Evolutionary conservation across 139 green algal genomes (phyloP).

Genomic region (Picochlorum sp.): DNA sequence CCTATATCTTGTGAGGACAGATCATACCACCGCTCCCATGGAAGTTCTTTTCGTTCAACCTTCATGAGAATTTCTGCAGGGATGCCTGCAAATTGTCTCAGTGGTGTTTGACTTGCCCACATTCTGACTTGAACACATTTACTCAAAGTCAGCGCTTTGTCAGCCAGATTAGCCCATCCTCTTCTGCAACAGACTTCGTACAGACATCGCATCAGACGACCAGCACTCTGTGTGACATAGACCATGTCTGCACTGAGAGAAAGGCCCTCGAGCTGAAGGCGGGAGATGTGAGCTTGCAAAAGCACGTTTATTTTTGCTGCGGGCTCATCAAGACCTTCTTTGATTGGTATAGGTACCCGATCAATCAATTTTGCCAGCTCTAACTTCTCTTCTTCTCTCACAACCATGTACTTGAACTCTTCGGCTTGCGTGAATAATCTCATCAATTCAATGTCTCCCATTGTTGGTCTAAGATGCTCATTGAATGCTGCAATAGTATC

Average conservation of each 20-base stretch:
- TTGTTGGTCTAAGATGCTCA: conserved; percentile 91
- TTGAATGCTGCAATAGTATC: conserved; percentile 91
- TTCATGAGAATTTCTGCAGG: conserved; percentile 52
- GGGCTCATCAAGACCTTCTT: conserved; percentile 94
- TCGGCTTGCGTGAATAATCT: conserved; percentile 87
- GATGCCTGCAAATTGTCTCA: conserved; percentile 82
- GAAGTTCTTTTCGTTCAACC: conserved; percentile 88
- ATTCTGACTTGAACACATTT: conserved; percentile 89
- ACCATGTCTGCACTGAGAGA: conserved; percentile 91
- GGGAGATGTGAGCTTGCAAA: conserved; percentile 90
- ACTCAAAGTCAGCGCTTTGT: conserved; percentile 80
- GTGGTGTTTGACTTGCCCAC: conserved; percentile 86
- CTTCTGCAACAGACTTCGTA: conserved; percentile 93
- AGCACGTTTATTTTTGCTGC: conserved; percentile 96
- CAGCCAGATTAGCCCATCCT: conserved; percentile 83
- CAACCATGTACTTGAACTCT: conserved; percentile 79
- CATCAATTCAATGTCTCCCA: conserved; percentile 96
- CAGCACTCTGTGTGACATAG: conserved; percentile 88
- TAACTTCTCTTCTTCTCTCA: conserved; percentile 97
- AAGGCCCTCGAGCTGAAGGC: conserved; percentile 93
- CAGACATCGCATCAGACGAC: conserved; percentile 89
- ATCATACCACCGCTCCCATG: conserved; percentile 97
- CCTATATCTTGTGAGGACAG: conserved; percentile 78
- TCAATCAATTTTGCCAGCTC: conserved; percentile 98
- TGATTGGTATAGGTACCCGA: conserved; percentile 95